Base-by-base conservation (phyloP, 2,329 filamentous ascomycete species). In the Monosporascus cannonballus region DNA sequence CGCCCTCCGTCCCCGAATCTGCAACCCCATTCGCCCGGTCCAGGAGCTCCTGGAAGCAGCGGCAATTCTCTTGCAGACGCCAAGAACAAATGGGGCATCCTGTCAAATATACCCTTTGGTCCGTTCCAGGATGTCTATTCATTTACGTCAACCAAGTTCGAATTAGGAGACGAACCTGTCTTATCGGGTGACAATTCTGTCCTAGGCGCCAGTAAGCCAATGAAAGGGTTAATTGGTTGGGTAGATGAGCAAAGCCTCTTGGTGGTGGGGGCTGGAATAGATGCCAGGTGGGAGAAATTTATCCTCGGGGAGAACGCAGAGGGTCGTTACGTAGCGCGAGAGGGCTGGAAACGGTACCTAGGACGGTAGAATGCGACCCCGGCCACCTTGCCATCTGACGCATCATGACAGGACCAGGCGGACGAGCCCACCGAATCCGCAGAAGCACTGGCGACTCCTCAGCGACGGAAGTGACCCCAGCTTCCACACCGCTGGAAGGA, bases 51-150 rank as follows among this genome's bases (percentile, higher is more conserved):
- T 20, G 59, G 60, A 42, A 49, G 55, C 25, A 54, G 58, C 18
- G 46, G 56, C 48, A 57, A 56, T 47, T 54, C 54, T 20, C 73
- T 74, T 25, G 73, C 78, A 39, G 77, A 79, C 46, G 73, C 79
- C 5, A 80, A 79, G 48, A 85, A 88, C 41, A 93, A 92, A 74
- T 96, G 90, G 88, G 91, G 90, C 1, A 80, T 96, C 47, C 73
- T 96, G 5, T 85, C 89, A 56, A 92, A 86, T 63, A 81, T 96
- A 6, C 92, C 92, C 0, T 75, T 95, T 51, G 83, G 96, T 59
- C 94, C 94, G 1, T 95, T 97, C 67, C 93, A 89, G 1, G 94
- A 97, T 59, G 80, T 87, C 8, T 96, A 96, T 68, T 95, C 90
- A 1, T 92, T 93, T 62, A 81, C 89, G 4, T 90, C 85, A 41